Evolutionary conservation across 371 early-diverging fungal genomes (phyloP).

Genomic region (Lichtheimia ramosa): DNA sequence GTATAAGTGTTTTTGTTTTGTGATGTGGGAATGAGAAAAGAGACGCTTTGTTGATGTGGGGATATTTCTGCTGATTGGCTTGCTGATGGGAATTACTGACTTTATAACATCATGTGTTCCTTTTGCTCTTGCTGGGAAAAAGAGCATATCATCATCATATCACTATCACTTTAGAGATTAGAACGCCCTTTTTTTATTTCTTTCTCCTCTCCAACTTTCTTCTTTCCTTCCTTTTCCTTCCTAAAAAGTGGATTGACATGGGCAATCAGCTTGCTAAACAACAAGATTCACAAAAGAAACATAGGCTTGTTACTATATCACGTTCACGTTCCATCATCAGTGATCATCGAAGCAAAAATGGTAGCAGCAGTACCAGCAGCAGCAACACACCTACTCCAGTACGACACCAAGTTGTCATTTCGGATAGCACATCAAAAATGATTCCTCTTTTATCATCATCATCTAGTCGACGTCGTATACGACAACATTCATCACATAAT

Average conservation of each 20-base stretch:
- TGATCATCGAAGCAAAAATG: neutral
- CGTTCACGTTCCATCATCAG: neutral
- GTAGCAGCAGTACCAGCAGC: neutral
- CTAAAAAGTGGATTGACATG: neutral
- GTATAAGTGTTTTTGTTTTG: no score
- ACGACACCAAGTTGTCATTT: conserved; percentile 23
- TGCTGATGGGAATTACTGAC: no score
- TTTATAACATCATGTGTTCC: neutral
- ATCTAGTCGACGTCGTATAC: neutral
- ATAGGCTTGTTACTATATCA: no score
- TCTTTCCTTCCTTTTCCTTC: neutral
- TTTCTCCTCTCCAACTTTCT: neutral
- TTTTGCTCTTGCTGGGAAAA: conserved; percentile 1
- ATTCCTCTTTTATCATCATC: conserved; percentile 13
- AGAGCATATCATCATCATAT: no score
- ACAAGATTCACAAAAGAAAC: neutral
- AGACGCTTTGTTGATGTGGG: no score
- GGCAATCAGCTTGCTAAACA: conserved; percentile 13
- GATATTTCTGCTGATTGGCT: no score
- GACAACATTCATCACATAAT: neutral
- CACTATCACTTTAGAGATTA: neutral
- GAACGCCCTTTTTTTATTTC: neutral
- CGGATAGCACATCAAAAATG: conserved; percentile 15
- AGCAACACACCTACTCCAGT: conserved; percentile 17
- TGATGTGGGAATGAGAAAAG: no score